Base-by-base conservation (phyloP, 306 rosid species). In the Sesbania bispinosa region DNA sequence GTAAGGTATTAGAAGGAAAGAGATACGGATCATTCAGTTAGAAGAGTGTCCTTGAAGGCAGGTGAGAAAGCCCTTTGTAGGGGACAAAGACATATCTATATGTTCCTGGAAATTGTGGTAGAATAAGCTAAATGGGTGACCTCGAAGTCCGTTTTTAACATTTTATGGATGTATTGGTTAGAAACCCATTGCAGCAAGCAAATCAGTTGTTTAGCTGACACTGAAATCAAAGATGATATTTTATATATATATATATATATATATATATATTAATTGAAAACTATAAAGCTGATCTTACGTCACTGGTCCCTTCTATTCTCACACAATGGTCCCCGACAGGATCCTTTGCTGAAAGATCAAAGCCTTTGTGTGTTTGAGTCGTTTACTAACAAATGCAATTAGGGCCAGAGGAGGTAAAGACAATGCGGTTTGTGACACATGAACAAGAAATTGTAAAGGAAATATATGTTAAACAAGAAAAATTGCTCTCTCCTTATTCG, bases 141-240 rank as follows among this genome's bases (percentile, higher is more conserved):
- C 67, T 74, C 18, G 64, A 86, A 70, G 77, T 82, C 82, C 30
- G 67, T 52, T 69, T 79, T 81, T 70, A 35, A 68, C 32, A 5
- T 53, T 48, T 72, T 81, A 46, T 73, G 27, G 57, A 82, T 69
- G 87, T 67, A 67, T 87, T 84, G 79, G 87, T 82, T 84, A 54
- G 85, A 84, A 87, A 87, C 79, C 84, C 78, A 71, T 71, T 71
- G 16, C 71, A 74, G 36, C 84, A 80, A 84, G 89, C 88, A 82
- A 87, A 62, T 80, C 79, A 82, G 82, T 84, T 80, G 87, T 87
- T 84, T 87, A 74, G 81, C 87, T 78, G 87, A 84, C 81, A 80
- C 77, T 80, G 78, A 79, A 77, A 50, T 62, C 79, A 67, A 67
- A 42, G 42, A 54, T 26, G 7, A 32, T n/a, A n/a, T n/a, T n/a